Conservation (phyloP, 371 early-diverging fungal genomes). For the Sporodiniella umbellata region DNA sequence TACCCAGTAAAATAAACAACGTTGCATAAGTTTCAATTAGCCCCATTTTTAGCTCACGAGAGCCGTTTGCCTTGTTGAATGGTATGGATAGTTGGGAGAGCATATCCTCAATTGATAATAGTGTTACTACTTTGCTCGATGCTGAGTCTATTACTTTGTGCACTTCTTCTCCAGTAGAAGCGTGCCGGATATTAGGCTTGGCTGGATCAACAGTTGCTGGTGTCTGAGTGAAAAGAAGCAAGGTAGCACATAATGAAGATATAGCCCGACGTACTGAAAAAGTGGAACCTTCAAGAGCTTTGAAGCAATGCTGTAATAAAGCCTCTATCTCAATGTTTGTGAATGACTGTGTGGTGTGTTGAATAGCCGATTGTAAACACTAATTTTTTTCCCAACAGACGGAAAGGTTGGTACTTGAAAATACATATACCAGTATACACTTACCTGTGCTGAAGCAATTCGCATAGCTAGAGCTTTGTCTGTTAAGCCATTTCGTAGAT, state of each 20-base stretch:
- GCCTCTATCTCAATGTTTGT: slow-evolving; percentile 64
- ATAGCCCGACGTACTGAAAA: slow-evolving; percentile 64
- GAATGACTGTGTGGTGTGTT: slow-evolving; percentile 46
- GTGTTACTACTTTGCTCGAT: slow-evolving; percentile 22
- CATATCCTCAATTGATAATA: slow-evolving; percentile 70
- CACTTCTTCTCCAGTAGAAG: slow-evolving; percentile 40
- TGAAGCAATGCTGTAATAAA: slow-evolving; percentile 53
- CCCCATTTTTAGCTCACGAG: slow-evolving; percentile 76
- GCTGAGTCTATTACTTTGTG: slow-evolving; percentile 25
- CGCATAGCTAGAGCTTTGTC: slow-evolving; percentile 79
- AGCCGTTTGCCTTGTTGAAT: slow-evolving; percentile 56
- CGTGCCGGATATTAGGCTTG: slow-evolving; percentile 36
- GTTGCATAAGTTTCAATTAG: slow-evolving; percentile 79
- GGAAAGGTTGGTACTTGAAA: too few relatives aligned
- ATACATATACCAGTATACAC: too few relatives aligned
- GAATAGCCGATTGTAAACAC: slow-evolving; percentile 54
- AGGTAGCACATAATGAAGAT: slow-evolving; percentile 58
- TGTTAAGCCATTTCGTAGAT: slow-evolving; percentile 58
- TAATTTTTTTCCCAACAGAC: slow-evolving; percentile 16
- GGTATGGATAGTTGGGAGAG: slow-evolving; percentile 56
- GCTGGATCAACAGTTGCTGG: slow-evolving; percentile 35
- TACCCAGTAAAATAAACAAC: slow-evolving; percentile 70
- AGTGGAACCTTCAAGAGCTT: slow-evolving; percentile 67
- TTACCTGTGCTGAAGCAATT: slow-evolving; percentile 72
- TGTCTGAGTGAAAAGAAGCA: slow-evolving; percentile 57